These are phyloP conservation scores for Helianthus tuberosus DNA, from an alignment of 129 eudicot genomes.

Conservation along the genomic window DNA sequence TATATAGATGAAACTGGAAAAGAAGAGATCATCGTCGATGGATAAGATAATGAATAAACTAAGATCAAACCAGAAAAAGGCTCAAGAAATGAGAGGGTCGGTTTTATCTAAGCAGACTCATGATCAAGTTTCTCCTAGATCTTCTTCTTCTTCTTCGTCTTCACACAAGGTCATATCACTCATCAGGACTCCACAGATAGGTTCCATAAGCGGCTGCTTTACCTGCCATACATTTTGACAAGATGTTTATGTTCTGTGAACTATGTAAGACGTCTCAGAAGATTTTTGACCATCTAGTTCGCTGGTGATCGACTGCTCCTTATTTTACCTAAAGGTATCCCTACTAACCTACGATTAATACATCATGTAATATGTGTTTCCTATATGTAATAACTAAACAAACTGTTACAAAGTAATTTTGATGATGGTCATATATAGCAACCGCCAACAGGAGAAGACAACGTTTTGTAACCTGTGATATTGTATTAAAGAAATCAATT, in stretches of 20 bases:
- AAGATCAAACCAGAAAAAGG: slow-evolving; percentile 86
- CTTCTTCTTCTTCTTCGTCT: slow-evolving; percentile 6
- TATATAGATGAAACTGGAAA: slow-evolving; percentile 90
- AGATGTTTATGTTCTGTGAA: background rate
- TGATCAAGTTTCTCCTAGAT: slow-evolving; percentile 39
- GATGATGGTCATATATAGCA: too few relatives aligned
- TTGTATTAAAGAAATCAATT: too few relatives aligned
- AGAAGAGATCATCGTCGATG: slow-evolving; percentile 91
- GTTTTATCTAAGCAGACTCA: slow-evolving; percentile 43
- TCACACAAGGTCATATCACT: slow-evolving; percentile 50
- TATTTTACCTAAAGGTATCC: too few relatives aligned
- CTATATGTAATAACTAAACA: too few relatives aligned
- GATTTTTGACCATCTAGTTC: too few relatives aligned
- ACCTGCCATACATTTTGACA: slow-evolving; percentile 87
- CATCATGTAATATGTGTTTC: too few relatives aligned
- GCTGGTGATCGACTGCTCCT: too few relatives aligned
- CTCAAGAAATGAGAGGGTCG: slow-evolving; percentile 87
- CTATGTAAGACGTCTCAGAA: slow-evolving; percentile 2
- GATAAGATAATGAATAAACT: slow-evolving; percentile 90
- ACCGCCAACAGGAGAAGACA: too few relatives aligned
- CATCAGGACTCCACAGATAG: slow-evolving; percentile 64
- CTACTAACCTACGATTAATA: too few relatives aligned
- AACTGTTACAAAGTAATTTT: too few relatives aligned
- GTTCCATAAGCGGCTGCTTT: slow-evolving; percentile 91
- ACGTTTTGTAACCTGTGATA: too few relatives aligned